Base-by-base conservation (phyloP, 495 filamentous ascomycete species). In the Hyaloscypha hepaticicola region DNA sequence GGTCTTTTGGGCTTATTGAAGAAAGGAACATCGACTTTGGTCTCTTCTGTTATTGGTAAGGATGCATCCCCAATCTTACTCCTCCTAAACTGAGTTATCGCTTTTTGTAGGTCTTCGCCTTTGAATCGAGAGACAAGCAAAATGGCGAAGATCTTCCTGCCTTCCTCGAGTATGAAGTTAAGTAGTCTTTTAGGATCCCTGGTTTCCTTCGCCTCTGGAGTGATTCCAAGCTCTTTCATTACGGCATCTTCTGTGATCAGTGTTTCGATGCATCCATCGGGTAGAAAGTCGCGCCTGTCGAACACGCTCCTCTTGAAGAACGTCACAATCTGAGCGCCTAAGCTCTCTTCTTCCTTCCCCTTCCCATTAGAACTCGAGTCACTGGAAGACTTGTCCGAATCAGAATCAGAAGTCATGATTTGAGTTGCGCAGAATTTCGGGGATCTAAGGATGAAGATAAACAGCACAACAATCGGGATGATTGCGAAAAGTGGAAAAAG, bases 181-280 rank as follows among this genome's bases (percentile, higher is more conserved):
- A 59, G 11, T 7, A 34, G 22, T 21, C 24, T 38, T 25, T 8
- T 31, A 29, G n/a, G n/a, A n/a, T n/a, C n/a, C n/a, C 2, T 29
- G 6, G n/a, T 45, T 19, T 45, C 38, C 38, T 45, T 41, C 38
- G 4, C 38, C 26, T 16, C n/a, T 58, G 31, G 60, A 26, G 22
- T 24, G 0, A 29, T 6, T n/a, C 16, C 60, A 19, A 55, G 51
- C 33, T 63, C 53, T 7, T 57, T 45, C n/a, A 51, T 56, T 16
- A 57, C n/a, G 5, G 61, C 49, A 1, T 12, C 19, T 34, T 5
- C 1, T 38, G 56, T 51, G 58, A 57, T 25, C 33, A 58, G 34
- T 38, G 26, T 8, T 5, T 50, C 53, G 16, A 64, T 41, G 5
- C 56, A 55, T 66, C 63, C 57, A 51, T 59, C 41, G 55, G 58